Evolutionary conservation across 129 eudicot genomes (phyloP), one percentile per base, ranked within the genome.

Genomic region (Escallonia rubra): DNA sequence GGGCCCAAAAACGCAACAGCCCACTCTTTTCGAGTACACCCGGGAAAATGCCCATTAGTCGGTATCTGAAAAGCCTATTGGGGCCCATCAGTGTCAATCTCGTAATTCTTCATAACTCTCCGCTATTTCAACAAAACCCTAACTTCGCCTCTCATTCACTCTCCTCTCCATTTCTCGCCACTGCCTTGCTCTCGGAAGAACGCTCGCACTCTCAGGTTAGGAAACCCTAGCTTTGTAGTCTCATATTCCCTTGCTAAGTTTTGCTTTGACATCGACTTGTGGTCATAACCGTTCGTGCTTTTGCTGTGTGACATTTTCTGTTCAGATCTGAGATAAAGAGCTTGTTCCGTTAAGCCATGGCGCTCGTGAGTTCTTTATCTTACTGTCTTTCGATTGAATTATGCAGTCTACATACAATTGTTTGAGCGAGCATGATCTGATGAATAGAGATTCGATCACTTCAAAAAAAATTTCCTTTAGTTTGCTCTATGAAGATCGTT

Each of bases 291-390:
- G 5, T 61, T 61, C 9, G 16, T 0, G 6, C 9, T 11, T 61
- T 60, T 60, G 10, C 8, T 57, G 0, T 6, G 23, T 8, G 7
- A 10, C 3, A 11, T 61, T 13, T 8, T 66, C 51, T 43, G 76
- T 72, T 66, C 77, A 64, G 59, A 38, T 70, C 39, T 48, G 6
- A 54, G 56, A 71, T n/a, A 62, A 68, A 74, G 69, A 78, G 78
- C 57, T 74, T 77, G 61, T 53, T 59, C 63, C 69, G 68, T 72
- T 65, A 57, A 72, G 80, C 79, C 67, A 88, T 85, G 96, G 83
- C 92, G 67, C 69, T 85, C 83, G 92, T 89, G 59, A 78, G 96
- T 78, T 62, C 10, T 0, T 43, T 41, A 49, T 15, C 1, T 46
- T 11, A 6, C 40, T 4, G 68, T 61, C 2, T 61, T 10, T 61